phyloP scores from a whole-genome alignment of 2,329 filamentous ascomycete genomes.

The Epicoccum sorghinum region DNA sequence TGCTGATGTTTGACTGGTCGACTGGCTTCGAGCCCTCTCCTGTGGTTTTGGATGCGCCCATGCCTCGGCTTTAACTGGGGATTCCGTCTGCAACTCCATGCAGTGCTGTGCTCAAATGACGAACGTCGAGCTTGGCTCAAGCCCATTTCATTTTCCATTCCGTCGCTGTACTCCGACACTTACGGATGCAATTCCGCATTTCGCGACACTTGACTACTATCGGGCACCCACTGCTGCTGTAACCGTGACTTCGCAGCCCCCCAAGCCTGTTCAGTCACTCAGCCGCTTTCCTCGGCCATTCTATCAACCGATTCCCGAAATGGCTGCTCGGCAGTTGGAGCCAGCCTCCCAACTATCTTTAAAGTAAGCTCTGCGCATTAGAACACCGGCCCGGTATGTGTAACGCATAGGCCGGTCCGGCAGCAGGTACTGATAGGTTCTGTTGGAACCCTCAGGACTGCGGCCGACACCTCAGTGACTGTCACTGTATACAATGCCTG shows the following conservation, averaged over 20 bases:
- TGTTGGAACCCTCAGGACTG: neutral
- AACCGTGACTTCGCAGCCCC: slow-evolving; percentile 15
- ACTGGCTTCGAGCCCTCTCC: slow-evolving; percentile 5
- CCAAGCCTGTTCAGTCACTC: slow-evolving; percentile 1
- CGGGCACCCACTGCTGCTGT: slow-evolving; percentile 16
- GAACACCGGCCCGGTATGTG: slow-evolving; percentile 7
- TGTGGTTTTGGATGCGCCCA: slow-evolving; percentile 2
- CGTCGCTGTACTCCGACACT: slow-evolving; percentile 2
- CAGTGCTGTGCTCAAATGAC: neutral
- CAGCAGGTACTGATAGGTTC: neutral
- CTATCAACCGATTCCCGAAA: slow-evolving; percentile 20
- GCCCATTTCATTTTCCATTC: neutral
- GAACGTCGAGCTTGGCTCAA: neutral
- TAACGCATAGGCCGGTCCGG: neutral
- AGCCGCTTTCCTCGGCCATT: slow-evolving; percentile 19
- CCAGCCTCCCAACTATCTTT: neutral
- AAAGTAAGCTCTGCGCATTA: neutral
- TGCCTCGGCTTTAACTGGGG: neutral
- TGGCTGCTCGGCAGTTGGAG: slow-evolving; percentile 8
- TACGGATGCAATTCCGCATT: slow-evolving; percentile 5
- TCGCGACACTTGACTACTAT: neutral
- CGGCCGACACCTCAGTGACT: neutral
- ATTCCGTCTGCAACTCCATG: neutral
- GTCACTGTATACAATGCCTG: neutral
- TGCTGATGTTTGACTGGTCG: slow-evolving; percentile 14